These are phyloP conservation scores for Terana coerulea DNA, from an alignment of 768 basidiomycete species.

Conservation along the genomic window DNA sequence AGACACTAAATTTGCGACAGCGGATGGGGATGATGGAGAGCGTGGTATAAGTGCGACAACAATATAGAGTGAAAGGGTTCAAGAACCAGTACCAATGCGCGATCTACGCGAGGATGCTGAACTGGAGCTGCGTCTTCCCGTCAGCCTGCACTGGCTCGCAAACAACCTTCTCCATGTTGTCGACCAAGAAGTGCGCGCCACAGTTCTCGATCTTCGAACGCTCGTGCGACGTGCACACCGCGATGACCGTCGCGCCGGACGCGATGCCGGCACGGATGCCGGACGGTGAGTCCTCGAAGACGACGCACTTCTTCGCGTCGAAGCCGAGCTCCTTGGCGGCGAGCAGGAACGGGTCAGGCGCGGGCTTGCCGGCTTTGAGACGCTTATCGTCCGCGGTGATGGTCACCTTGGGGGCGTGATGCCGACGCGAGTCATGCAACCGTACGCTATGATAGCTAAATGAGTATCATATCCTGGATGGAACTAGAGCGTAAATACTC, in stretches of 20 bases:
- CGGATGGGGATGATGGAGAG: too few species aligned
- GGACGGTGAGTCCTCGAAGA: slow-evolving; percentile 71
- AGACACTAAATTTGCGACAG: too few species aligned
- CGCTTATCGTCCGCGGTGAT: slow-evolving; percentile 77
- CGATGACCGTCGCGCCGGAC: slow-evolving; percentile 69
- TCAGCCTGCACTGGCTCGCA: slow-evolving; percentile 40
- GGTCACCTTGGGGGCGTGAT: slow-evolving; percentile 65
- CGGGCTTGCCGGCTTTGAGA: slow-evolving; percentile 61
- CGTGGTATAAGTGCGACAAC: too few species aligned
- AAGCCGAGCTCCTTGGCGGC: slow-evolving; percentile 57
- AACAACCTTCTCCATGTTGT: slow-evolving; percentile 47
- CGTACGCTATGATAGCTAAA: slow-evolving; percentile 40
- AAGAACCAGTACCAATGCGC: too few species aligned
- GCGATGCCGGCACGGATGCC: slow-evolving; percentile 70
- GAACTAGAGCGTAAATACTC: slow-evolving; percentile 21
- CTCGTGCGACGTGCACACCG: slow-evolving; percentile 72
- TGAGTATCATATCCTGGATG: too few species aligned
- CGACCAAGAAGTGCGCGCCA: slow-evolving; percentile 54
- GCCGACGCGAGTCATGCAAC: slow-evolving; percentile 66
- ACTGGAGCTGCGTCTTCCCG: slow-evolving; percentile 33
- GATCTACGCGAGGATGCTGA: slow-evolving; percentile 34
- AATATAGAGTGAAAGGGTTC: too few species aligned
- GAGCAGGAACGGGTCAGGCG: slow-evolving; percentile 61
- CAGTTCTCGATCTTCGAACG: slow-evolving; percentile 49
- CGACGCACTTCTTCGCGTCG: slow-evolving; percentile 58